Percentiles rank a stretch among this genome's conserved stretches.
These are phyloP conservation scores for Populus hybrid DNA, from an alignment of 441 rosid species.

Conservation along the genomic window DNA sequence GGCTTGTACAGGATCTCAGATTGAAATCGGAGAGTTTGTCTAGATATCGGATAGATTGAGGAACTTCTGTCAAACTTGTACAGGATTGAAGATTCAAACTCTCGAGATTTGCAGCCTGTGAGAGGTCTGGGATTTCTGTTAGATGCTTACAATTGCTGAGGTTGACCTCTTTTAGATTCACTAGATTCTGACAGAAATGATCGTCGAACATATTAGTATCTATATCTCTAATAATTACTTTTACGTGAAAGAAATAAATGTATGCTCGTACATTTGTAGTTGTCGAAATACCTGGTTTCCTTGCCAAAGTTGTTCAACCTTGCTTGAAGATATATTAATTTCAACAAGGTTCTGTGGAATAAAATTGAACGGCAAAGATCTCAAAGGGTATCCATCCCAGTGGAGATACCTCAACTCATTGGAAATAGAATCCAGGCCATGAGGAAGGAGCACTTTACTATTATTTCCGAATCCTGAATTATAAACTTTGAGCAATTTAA, in stretches of 20 bases:
- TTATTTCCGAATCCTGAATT: neutral
- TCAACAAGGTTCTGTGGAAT: constrained; percentile 3
- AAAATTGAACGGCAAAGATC: neutral
- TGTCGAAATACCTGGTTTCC: neutral
- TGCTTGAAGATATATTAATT: neutral
- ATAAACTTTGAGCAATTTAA: neutral
- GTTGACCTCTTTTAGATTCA: neutral
- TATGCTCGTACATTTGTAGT: neutral
- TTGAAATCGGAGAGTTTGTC: neutral
- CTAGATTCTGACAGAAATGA: neutral
- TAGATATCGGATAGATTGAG: neutral
- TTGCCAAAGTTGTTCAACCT: constrained; percentile 1
- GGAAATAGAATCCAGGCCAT: neutral
- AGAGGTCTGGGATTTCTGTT: neutral
- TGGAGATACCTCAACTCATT: neutral
- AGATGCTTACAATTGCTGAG: constrained; percentile 6
- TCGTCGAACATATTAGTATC: neutral
- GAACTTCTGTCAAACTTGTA: neutral
- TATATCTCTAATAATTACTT: too few relatives aligned
- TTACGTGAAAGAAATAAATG: neutral
- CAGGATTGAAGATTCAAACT: neutral
- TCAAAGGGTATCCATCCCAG: constrained; percentile 1
- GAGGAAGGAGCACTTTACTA: neutral
- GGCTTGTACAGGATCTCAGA: neutral
- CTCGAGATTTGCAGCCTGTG: neutral